phyloP scores from a whole-genome alignment of 2,329 filamentous ascomycete species.

The Cadophora malorum region DNA sequence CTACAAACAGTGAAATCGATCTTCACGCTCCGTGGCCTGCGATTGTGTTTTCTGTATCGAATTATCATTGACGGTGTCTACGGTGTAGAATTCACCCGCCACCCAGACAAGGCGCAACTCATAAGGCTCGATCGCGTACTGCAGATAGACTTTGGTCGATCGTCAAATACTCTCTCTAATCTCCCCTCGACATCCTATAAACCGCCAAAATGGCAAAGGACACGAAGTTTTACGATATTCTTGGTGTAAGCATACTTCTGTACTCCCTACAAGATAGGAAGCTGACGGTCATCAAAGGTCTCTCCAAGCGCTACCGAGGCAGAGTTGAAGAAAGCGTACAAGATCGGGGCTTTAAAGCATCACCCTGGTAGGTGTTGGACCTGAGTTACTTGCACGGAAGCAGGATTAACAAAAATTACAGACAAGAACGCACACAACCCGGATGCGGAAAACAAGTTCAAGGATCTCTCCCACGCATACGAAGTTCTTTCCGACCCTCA shows the following conservation, averaged over 20 bases:
- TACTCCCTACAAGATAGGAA: conserved; percentile 37
- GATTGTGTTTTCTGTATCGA: conserved; percentile 10
- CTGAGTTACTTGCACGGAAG: conserved; percentile 19
- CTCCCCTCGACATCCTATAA: conserved; percentile 31
- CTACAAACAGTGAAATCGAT: background rate
- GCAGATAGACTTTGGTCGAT: conserved; percentile 16
- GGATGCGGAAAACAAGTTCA: conserved; percentile 95
- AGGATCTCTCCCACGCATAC: conserved; percentile 94
- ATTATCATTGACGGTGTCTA: conserved; percentile 12
- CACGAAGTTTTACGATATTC: conserved; percentile 78
- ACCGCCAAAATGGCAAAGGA: conserved; percentile 74
- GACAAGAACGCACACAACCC: conserved; percentile 98
- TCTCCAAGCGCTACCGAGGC: conserved; percentile 79
- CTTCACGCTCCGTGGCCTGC: background rate
- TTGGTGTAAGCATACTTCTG: conserved; percentile 66
- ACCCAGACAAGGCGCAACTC: conserved; percentile 17
- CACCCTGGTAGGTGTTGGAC: conserved; percentile 71
- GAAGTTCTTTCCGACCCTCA: conserved; percentile 91
- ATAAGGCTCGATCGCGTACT: conserved; percentile 15
- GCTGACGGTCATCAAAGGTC: conserved; percentile 61
- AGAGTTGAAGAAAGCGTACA: conserved; percentile 92
- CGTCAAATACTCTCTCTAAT: conserved; percentile 16
- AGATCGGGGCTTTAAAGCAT: conserved; percentile 80
- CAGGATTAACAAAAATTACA: conserved; percentile 47
- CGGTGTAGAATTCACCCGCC: conserved; percentile 19